Conservation (phyloP, 1,284 basidiomycete species). For the Trametes polyzona region DNA sequence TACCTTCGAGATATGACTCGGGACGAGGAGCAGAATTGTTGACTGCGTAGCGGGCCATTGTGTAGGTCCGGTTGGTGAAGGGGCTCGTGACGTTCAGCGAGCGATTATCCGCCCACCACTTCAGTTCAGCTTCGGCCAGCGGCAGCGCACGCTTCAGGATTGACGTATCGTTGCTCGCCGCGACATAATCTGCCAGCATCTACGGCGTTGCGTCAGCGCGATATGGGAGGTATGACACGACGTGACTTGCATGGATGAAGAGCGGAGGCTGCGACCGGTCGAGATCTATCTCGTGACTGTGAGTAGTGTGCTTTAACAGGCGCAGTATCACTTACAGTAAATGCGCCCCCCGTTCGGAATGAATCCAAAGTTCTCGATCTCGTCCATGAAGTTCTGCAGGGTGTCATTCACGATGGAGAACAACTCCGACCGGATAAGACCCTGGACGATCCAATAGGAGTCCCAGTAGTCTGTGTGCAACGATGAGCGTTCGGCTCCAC, state of each 20-base stretch:
- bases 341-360: slow-evolving; percentile 91
- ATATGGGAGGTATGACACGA: slow-evolving; percentile 1
- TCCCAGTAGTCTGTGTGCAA: slow-evolving; percentile 77
- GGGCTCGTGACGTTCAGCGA: slow-evolving; percentile 77
- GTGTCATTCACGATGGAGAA: slow-evolving; percentile 76
- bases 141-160: slow-evolving; percentile 70
- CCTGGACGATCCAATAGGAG: slow-evolving; percentile 87
- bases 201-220: slow-evolving; percentile 28
- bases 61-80: slow-evolving; percentile 65
- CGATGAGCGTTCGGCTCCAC: neutral
- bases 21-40: slow-evolving; percentile 89
- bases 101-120: slow-evolving; percentile 83
- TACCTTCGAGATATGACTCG: slow-evolving; percentile 73
- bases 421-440: slow-evolving; percentile 80
- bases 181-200: slow-evolving; percentile 73
- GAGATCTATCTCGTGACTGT: slow-evolving; percentile 53
- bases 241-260: slow-evolving; percentile 67
- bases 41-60: slow-evolving; percentile 75
- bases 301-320: neutral
- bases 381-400: slow-evolving; percentile 92
- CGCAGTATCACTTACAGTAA: slow-evolving; percentile 58
- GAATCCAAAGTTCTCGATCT: slow-evolving; percentile 81
- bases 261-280: slow-evolving; percentile 91
- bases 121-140: slow-evolving; percentile 72
- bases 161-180: slow-evolving; percentile 59